These are phyloP conservation scores for Piper betle DNA, from an alignment of 164 flowering plant genomes.

Conservation along the genomic window DNA sequence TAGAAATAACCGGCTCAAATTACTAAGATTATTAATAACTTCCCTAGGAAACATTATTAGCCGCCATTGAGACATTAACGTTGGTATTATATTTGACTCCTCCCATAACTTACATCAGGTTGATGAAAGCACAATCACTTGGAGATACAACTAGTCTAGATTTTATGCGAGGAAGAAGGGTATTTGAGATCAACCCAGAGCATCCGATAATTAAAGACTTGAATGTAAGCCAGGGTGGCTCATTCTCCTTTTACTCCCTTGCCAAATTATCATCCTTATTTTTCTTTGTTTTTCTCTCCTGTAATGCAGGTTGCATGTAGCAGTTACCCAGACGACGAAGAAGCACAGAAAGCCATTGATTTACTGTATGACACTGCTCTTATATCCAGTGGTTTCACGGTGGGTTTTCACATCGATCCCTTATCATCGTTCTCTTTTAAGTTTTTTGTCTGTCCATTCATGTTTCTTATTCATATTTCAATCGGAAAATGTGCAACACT, in stretches of 20 bases:
- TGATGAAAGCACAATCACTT: conserved; percentile 16
- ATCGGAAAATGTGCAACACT: too few species aligned
- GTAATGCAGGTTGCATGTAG: conserved; percentile 12
- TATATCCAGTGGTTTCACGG: conserved; percentile 13
- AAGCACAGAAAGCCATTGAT: conserved; percentile 12
- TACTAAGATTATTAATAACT: too few species aligned
- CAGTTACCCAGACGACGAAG: conserved; percentile 7
- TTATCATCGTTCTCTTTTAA: too few species aligned
- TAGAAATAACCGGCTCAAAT: too few species aligned
- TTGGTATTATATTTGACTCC: not conserved
- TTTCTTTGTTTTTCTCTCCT: conserved; percentile 27
- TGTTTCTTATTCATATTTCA: not conserved
- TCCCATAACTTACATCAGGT: not conserved
- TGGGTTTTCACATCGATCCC: conserved; percentile 1
- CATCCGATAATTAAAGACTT: conserved; percentile 12
- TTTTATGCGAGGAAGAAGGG: conserved; percentile 13
- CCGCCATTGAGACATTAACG: not conserved
- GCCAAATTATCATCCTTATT: too few species aligned
- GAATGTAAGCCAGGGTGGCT: conserved; percentile 2
- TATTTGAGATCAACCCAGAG: conserved; percentile 13
- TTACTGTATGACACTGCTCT: conserved; percentile 11
- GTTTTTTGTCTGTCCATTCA: not conserved
- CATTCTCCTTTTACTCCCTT: too few species aligned
- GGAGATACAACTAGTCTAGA: conserved; percentile 14
- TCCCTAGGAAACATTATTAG: too few species aligned